phyloP scores from a whole-genome alignment of 139 green algal genomes.

The Micractinium sp. region DNA sequence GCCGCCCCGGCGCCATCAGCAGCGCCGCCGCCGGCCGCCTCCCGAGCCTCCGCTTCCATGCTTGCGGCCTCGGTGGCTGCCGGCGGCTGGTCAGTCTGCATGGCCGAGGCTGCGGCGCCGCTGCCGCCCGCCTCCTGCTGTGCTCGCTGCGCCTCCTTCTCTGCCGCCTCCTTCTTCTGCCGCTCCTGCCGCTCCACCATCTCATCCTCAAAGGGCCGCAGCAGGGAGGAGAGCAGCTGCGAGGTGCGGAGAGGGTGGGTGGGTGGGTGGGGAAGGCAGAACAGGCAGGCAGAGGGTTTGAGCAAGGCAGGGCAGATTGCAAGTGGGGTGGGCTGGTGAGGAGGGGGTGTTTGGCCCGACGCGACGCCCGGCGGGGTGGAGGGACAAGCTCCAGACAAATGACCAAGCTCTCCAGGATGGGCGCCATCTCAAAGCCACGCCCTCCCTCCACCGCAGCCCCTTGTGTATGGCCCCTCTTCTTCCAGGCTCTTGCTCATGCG shows the following conservation, averaged over 20 bases:
- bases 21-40: background rate
- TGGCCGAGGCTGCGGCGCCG: background rate
- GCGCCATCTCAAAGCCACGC: too few species aligned
- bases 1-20: background rate
- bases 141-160: background rate
- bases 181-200: constrained; percentile 19
- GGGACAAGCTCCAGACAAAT: too few species aligned
- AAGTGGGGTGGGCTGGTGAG: too few species aligned
- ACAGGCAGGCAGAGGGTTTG: background rate
- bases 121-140: background rate
- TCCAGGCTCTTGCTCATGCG: too few species aligned
- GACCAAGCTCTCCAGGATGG: too few species aligned
- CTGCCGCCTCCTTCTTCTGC: background rate
- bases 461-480: too few species aligned
- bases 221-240: constrained; percentile 35
- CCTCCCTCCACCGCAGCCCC: too few species aligned
- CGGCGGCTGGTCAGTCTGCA: constrained; percentile 27
- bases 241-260: background rate
- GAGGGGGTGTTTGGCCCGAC: too few species aligned
- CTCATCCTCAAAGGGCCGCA: constrained; percentile 35
- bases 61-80: background rate
- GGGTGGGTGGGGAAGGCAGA: background rate
- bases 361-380: too few species aligned
- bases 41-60: background rate
- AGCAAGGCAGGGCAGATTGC: background rate